Evolutionary conservation across 2,329 filamentous ascomycete genomes (phyloP).

Genomic region (Didymella segeticola): DNA sequence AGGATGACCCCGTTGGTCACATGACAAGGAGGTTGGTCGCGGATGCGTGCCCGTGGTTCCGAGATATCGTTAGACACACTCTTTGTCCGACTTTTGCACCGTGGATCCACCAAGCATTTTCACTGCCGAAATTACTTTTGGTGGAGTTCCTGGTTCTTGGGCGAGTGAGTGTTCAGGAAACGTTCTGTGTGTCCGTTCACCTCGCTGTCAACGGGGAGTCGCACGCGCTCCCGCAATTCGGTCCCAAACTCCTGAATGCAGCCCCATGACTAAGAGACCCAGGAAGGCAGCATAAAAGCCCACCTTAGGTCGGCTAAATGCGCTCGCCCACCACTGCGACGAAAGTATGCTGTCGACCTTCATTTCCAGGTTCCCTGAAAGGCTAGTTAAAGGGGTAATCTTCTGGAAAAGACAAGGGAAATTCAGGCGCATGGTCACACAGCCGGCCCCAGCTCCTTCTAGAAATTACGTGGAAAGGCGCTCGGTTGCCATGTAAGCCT

Average conservation of each 20-base stretch:
- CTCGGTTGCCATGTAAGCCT: conserved; percentile 37
- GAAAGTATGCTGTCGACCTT: conserved; percentile 20
- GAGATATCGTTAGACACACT: conserved; percentile 11
- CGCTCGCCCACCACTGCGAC: conserved; percentile 24
- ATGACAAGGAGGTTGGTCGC: conserved; percentile 2
- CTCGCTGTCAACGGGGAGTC: conserved; percentile 25
- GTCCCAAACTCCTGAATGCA: conserved; percentile 15
- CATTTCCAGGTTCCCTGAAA: conserved; percentile 26
- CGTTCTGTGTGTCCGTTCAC: conserved; percentile 25
- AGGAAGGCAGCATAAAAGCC: conserved; percentile 4
- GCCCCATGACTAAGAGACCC: conserved; percentile 8
- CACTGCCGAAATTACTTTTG: conserved; percentile 10
- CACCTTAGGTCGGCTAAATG: conserved; percentile 7
- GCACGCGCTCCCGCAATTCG: conserved; percentile 27
- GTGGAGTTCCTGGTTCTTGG: conserved; percentile 5
- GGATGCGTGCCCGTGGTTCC: conserved; percentile 12
- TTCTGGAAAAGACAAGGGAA: conserved; percentile 48
- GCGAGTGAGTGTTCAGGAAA: conserved; percentile 6
- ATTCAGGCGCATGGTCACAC: conserved; percentile 30
- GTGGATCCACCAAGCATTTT: conserved; percentile 1
- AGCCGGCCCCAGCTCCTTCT: conserved; percentile 36
- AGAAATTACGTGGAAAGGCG: conserved; percentile 47
- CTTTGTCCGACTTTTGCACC: conserved; percentile 10
- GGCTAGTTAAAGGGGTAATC: conserved; percentile 43
- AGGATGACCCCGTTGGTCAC: conserved; percentile 13